phyloP scores from a whole-genome alignment of 1,284 basidiomycete species.

The Cystobasidiaceae sp. region DNA sequence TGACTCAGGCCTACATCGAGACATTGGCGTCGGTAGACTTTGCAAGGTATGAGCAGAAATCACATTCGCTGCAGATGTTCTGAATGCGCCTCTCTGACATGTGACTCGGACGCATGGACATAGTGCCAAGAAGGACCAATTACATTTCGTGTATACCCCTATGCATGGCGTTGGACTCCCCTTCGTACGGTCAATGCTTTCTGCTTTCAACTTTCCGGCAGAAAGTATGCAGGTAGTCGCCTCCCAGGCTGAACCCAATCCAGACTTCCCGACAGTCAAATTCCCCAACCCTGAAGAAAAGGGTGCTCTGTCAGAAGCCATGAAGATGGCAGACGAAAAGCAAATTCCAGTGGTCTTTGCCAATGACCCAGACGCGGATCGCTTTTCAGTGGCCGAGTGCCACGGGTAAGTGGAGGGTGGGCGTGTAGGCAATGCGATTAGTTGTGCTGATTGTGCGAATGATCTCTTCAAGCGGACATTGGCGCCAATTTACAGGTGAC shows the following conservation, averaged over 20 bases:
- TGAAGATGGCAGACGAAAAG: slow-evolving; percentile 56
- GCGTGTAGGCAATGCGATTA: not conserved
- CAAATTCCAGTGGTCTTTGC: slow-evolving; percentile 64
- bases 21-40: slow-evolving; percentile 4
- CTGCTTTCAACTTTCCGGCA: slow-evolving; percentile 54
- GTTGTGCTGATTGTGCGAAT: not conserved
- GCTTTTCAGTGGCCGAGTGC: slow-evolving; percentile 73
- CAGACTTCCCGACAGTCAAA: slow-evolving; percentile 71
- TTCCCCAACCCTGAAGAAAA: slow-evolving; percentile 86
- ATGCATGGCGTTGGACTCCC: slow-evolving; percentile 77
- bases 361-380: slow-evolving; percentile 78
- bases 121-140: slow-evolving; percentile 12
- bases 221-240: slow-evolving; percentile 29
- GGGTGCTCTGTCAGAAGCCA: slow-evolving; percentile 58
- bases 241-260: slow-evolving; percentile 56
- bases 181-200: slow-evolving; percentile 58
- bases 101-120: too few relatives aligned
- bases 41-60: not conserved
- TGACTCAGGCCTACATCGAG: slow-evolving; percentile 55
- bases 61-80: not conserved
- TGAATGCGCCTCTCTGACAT: not conserved
- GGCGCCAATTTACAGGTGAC: slow-evolving; percentile 74
- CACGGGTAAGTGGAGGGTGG: slow-evolving; percentile 48
- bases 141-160: slow-evolving; percentile 71
- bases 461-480: slow-evolving; percentile 51